These are phyloP conservation scores for Coemansia asiatica DNA, from an alignment of 192 early-diverging fungal species.

Conservation along the genomic window DNA sequence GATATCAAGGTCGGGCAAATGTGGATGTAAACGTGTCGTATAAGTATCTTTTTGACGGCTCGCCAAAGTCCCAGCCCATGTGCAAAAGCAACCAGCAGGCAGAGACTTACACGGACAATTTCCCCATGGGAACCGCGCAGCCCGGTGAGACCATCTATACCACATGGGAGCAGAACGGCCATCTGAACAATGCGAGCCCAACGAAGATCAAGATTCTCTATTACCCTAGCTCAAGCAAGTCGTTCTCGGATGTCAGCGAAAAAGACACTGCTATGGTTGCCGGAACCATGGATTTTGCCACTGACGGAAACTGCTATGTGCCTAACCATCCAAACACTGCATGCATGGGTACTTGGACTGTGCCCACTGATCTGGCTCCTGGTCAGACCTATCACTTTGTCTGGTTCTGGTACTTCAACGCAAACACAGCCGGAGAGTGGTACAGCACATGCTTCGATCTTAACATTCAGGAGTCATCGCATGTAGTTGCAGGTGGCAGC, in stretches of 20 bases:
- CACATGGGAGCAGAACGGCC: constrained; percentile 61
- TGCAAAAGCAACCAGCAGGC: constrained; percentile 50
- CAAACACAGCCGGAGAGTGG: constrained; percentile 61
- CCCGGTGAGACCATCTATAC: constrained; percentile 58
- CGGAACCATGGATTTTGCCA: constrained; percentile 55
- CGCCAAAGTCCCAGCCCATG: constrained; percentile 45
- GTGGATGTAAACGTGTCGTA: constrained; percentile 55
- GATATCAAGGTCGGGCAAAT: constrained; percentile 56
- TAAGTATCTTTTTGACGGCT: constrained; percentile 54
- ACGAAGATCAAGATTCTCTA: constrained; percentile 49
- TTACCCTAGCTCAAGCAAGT: constrained; percentile 21
- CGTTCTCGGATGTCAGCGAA: constrained; percentile 36
- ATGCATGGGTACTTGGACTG: constrained; percentile 57
- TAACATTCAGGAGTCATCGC: constrained; percentile 21
- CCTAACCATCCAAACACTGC: constrained; percentile 44
- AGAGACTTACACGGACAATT: constrained; percentile 30
- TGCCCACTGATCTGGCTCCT: constrained; percentile 53
- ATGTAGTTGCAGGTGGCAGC: constrained; percentile 14
- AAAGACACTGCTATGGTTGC: constrained; percentile 32
- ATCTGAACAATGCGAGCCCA: constrained; percentile 49
- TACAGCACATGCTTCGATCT: constrained; percentile 67
- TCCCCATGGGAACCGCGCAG: constrained; percentile 52
- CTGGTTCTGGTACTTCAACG: constrained; percentile 66
- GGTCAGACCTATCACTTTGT: constrained; percentile 57
- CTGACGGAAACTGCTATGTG: constrained; percentile 44